These are phyloP conservation scores for Chrysosporium keratinophilum DNA, from an alignment of 2,329 filamentous ascomycete species.

Conservation along the genomic window DNA sequence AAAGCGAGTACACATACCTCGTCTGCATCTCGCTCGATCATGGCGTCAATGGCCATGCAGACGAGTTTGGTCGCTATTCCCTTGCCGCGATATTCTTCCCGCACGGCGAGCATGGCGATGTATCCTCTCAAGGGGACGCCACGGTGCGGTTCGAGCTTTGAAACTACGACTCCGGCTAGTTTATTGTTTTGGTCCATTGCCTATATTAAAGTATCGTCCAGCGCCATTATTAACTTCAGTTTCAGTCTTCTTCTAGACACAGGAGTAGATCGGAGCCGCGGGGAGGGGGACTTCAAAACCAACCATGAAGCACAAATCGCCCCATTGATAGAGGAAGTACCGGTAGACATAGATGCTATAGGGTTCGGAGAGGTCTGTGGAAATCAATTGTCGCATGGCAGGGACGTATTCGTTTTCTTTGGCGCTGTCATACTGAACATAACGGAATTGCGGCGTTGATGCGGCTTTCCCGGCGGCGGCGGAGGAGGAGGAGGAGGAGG, in stretches of 20 bases:
- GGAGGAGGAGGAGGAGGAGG: background rate
- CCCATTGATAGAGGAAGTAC: constrained; percentile 97
- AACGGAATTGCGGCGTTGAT: constrained; percentile 32
- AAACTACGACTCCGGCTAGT: constrained; percentile 84
- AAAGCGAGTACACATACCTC: constrained; percentile 45
- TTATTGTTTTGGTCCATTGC: constrained; percentile 42
- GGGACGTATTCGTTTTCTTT: constrained; percentile 62
- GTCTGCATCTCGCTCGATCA: constrained; percentile 73
- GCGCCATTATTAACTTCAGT: background rate
- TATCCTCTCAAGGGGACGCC: constrained; percentile 83
- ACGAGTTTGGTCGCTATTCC: constrained; percentile 86
- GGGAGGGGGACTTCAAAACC: constrained; percentile 2
- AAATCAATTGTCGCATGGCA: constrained; percentile 83
- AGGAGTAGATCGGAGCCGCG: background rate
- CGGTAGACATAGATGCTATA: constrained; percentile 99
- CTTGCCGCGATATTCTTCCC: constrained; percentile 64
- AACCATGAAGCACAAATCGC: constrained; percentile 93
- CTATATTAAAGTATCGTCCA: no score
- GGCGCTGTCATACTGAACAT: constrained; percentile 49
- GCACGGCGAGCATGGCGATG: constrained; percentile 96
- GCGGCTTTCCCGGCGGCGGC: background rate
- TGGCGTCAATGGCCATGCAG: constrained; percentile 80
- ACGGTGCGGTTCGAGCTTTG: constrained; percentile 83
- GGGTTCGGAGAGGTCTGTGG: constrained; percentile 90
- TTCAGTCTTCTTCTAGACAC: background rate